phyloP scores from a whole-genome alignment of 768 basidiomycete species.

The Hemileccinum rubropunctum region DNA sequence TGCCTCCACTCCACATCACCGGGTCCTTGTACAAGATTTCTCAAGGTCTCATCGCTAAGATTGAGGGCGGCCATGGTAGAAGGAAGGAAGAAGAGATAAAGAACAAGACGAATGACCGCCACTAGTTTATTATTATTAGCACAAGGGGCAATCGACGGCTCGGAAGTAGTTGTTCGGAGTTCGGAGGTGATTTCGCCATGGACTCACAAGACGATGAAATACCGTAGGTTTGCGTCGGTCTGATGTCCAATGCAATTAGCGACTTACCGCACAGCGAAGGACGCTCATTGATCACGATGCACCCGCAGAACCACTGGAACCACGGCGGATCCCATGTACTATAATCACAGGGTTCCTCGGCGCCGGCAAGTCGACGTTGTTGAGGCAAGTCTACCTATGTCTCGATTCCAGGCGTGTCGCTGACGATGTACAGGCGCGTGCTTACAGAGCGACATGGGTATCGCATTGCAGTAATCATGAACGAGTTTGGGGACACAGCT shows the following conservation, averaged over 20 bases:
- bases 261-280: conserved; percentile 14
- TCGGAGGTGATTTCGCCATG: conserved; percentile 32
- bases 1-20: conserved; percentile 84
- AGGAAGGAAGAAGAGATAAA: conserved; percentile 1
- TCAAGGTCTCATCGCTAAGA: conserved; percentile 41
- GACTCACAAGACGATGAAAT: conserved; percentile 59
- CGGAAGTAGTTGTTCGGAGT: conserved; percentile 25
- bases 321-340: conserved; percentile 72
- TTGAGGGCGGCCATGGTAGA: conserved; percentile 20
- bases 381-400: conserved; percentile 48
- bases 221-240: conserved; percentile 41
- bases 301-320: neutral
- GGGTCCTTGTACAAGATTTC: conserved; percentile 71
- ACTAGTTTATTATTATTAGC: neutral
- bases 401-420: neutral
- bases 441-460: conserved; percentile 93
- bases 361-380: conserved; percentile 89
- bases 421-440: conserved; percentile 58
- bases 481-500: conserved; percentile 95
- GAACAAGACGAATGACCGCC: neutral
- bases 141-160: conserved; percentile 8
- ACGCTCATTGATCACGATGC: conserved; percentile 33
- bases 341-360: conserved; percentile 96
- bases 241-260: neutral
- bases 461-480: conserved; percentile 97